Evolutionary conservation across 2,329 filamentous ascomycete species (phyloP).

Genomic region (Phaeophleospora eucalypticola): DNA sequence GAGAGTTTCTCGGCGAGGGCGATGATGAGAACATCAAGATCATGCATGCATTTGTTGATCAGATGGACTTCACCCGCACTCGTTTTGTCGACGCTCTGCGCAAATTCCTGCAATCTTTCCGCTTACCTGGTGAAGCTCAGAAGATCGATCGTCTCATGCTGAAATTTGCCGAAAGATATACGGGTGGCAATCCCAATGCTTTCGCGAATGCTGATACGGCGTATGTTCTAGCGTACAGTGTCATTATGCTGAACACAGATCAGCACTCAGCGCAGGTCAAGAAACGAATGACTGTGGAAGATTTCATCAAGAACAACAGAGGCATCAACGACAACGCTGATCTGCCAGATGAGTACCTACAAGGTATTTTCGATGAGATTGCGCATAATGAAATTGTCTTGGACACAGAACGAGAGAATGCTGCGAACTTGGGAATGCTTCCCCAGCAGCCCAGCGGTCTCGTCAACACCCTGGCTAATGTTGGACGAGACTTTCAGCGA

Average conservation of each 20-base stretch:
- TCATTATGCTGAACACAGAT: constrained; percentile 95
- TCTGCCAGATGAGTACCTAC: constrained; percentile 86
- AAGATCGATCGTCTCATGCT: constrained; percentile 99
- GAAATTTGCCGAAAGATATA: constrained; percentile 95
- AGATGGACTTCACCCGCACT: constrained; percentile 87
- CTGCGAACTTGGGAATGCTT: constrained; percentile 69
- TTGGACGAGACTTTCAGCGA: constrained; percentile 83
- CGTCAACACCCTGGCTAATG: constrained; percentile 71
- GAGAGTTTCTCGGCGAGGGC: constrained; percentile 91
- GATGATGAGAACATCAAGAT: constrained; percentile 90
- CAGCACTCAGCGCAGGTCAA: constrained; percentile 85
- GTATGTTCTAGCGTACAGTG: constrained; percentile 92
- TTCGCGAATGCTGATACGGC: constrained; percentile 98
- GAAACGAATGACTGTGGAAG: constrained; percentile 87
- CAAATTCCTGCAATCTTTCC: constrained; percentile 89
- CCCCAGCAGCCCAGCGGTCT: constrained; percentile 47
- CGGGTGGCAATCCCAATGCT: constrained; percentile 89
- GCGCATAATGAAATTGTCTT: constrained; percentile 87
- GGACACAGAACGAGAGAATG: constrained; percentile 83
- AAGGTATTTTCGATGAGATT: constrained; percentile 89
- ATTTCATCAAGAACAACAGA: constrained; percentile 98
- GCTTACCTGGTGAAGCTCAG: constrained; percentile 90
- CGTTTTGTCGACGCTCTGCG: constrained; percentile 90
- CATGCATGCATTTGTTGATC: constrained; percentile 97
- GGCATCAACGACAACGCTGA: constrained; percentile 97